phyloP scores from a whole-genome alignment of 305 asterid species.

The Solanum aculeatissimum region DNA sequence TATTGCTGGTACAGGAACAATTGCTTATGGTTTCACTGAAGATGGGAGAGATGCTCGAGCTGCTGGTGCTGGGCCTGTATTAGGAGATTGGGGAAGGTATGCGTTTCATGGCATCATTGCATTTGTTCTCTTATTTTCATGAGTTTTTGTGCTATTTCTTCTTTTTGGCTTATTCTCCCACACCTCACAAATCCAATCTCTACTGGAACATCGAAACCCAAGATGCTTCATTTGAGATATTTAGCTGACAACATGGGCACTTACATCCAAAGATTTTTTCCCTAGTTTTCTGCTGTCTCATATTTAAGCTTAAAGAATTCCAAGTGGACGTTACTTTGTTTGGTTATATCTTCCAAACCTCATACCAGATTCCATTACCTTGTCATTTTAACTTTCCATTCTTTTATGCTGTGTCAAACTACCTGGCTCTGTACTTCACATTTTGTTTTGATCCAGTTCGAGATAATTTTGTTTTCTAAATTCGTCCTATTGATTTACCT shows the following conservation, averaged over 20 bases:
- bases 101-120: not conserved
- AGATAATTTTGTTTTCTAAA: not conserved
- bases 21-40: slow-evolving; percentile 78
- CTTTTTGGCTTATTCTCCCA: not conserved
- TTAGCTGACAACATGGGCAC: not conserved
- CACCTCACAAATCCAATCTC: not conserved
- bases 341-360: not conserved
- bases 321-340: not conserved
- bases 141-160: not conserved
- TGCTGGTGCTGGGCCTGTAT: slow-evolving; percentile 84
- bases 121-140: not conserved
- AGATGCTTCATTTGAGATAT: not conserved
- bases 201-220: not conserved
- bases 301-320: not conserved
- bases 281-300: not conserved
- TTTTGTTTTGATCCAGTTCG: not conserved
- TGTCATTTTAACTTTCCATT: not conserved
- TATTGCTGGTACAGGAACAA: slow-evolving; percentile 94
- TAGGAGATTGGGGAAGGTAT: slow-evolving; percentile 97
- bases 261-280: not conserved
- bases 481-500: not conserved
- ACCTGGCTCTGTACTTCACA: not conserved
- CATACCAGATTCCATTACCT: not conserved
- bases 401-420: not conserved
- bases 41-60: slow-evolving; percentile 93